These are phyloP conservation scores for Sherardia arvensis DNA, from an alignment of 257 asterid genomes.

Conservation along the genomic window DNA sequence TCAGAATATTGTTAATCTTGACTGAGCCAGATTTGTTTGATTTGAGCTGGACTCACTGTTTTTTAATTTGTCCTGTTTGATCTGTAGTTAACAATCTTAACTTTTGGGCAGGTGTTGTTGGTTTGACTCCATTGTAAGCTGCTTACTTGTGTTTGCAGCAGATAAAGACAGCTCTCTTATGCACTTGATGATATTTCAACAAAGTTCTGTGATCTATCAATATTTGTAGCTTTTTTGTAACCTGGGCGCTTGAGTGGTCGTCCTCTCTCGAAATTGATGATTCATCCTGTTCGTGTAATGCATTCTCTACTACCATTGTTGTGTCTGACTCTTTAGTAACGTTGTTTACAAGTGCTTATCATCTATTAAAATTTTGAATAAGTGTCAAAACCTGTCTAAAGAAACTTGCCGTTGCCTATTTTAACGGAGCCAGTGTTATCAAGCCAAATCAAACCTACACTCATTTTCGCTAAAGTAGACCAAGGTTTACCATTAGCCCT, in stretches of 20 bases:
- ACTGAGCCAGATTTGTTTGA: not conserved
- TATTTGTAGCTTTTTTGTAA: not conserved
- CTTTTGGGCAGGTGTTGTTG: constrained; percentile 59
- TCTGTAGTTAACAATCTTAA: not conserved
- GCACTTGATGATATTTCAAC: not conserved
- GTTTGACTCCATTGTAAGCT: constrained; percentile 62
- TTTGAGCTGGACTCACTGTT: not conserved
- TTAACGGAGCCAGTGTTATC: too few relatives aligned
- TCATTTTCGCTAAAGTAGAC: too few relatives aligned
- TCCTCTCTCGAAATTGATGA: not conserved
- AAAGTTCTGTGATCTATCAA: not conserved
- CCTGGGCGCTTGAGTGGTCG: not conserved
- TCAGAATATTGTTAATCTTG: not conserved
- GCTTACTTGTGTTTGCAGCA: constrained; percentile 2
- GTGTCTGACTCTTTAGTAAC: not conserved
- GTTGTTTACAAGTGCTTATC: not conserved
- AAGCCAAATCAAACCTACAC: too few relatives aligned
- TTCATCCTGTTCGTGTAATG: not conserved
- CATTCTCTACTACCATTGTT: not conserved
- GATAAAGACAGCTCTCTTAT: not conserved
- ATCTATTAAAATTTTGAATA: not conserved
- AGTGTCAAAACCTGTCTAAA: not conserved
- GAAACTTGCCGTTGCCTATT: not conserved
- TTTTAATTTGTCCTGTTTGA: not conserved
- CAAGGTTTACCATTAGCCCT: too few relatives aligned